These are phyloP conservation scores for Aureobasidium vineae DNA, from an alignment of 2,329 filamentous ascomycete species.

Conservation along the genomic window DNA sequence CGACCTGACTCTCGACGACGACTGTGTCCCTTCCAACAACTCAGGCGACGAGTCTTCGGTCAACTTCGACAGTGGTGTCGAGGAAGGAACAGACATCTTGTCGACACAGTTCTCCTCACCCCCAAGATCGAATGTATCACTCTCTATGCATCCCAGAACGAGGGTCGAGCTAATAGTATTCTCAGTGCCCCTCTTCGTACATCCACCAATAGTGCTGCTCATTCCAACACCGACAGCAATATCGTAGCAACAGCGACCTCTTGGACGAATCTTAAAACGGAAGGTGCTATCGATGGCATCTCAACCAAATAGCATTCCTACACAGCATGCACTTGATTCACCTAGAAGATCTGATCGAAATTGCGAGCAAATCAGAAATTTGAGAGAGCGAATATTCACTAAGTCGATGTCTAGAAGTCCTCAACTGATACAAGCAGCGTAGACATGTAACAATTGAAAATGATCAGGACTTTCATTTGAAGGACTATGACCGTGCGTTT, in stretches of 20 bases:
- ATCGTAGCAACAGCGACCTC: neutral
- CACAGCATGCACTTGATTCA: neutral
- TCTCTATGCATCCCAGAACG: too few relatives aligned
- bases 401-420: too few relatives aligned
- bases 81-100: neutral
- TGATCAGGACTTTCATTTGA: too few relatives aligned
- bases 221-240: neutral
- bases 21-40: neutral
- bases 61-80: neutral
- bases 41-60: neutral
- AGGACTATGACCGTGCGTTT: too few relatives aligned
- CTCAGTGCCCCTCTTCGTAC: neutral
- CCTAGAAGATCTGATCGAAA: neutral
- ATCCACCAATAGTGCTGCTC: neutral
- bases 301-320: neutral
- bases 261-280: neutral
- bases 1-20: neutral
- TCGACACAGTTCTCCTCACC: neutral
- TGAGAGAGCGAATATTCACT: too few relatives aligned
- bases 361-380: neutral
- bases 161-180: neutral
- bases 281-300: neutral
- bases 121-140: neutral
- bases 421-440: too few relatives aligned
- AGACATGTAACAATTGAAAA: too few relatives aligned